These are phyloP conservation scores for Piper longum DNA, from an alignment of 164 flowering plant genomes.

Conservation along the genomic window DNA sequence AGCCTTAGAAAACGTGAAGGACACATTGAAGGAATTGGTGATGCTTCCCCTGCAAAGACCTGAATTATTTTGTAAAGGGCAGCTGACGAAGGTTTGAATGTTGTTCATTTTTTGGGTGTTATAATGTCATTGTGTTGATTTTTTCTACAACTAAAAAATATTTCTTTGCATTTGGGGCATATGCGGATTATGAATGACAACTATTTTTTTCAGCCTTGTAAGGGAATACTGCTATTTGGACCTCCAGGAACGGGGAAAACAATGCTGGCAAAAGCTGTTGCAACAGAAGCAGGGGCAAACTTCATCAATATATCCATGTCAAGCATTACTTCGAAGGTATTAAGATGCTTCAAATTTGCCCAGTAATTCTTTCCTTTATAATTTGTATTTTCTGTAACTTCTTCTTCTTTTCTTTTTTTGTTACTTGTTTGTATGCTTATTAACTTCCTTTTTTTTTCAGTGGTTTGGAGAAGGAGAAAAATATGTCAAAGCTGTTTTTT, in stretches of 20 bases:
- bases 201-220: conserved; percentile 60
- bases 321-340: conserved; percentile 80
- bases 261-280: conserved; percentile 98
- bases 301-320: conserved; percentile 97
- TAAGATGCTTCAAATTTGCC: too few relatives aligned
- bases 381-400: too few relatives aligned
- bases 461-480: conserved; percentile 40
- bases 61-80: conserved; percentile 85
- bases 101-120: not conserved
- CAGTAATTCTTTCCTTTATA: too few relatives aligned
- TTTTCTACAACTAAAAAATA: too few relatives aligned
- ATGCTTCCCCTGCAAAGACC: conserved; percentile 98
- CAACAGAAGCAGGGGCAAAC: conserved; percentile 94
- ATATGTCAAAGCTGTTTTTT: conserved; percentile 32
- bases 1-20: conserved; percentile 87
- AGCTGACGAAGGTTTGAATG: conserved; percentile 62
- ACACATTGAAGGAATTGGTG: conserved; percentile 88
- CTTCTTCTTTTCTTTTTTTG: too few relatives aligned
- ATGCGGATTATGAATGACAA: not conserved
- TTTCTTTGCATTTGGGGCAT: not conserved
- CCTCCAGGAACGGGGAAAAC: conserved; percentile 99
- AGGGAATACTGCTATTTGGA: conserved; percentile 90
- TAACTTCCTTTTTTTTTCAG: conserved; percentile 6
- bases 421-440: too few relatives aligned
- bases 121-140: not conserved